A percentile compares a stretch with the other conserved stretches of the same genome.
phyloP scores from a whole-genome alignment of 495 filamentous ascomycete species.

The Neurospora sp. region DNA sequence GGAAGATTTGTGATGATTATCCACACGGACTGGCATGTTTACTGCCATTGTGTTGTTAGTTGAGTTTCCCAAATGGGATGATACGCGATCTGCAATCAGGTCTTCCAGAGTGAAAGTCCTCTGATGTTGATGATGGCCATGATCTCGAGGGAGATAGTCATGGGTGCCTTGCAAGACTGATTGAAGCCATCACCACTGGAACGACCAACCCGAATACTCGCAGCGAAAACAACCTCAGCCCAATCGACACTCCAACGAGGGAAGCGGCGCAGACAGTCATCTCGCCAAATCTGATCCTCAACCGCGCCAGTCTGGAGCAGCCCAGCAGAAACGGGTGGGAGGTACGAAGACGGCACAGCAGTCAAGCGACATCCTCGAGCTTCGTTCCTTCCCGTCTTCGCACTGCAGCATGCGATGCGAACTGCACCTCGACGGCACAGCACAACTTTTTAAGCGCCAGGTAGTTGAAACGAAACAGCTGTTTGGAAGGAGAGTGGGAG shows the following conservation, averaged over 20 bases:
- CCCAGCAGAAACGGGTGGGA: not conserved
- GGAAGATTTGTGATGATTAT: not conserved
- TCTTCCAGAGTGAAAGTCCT: not conserved
- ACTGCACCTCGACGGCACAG: not conserved
- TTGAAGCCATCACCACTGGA: not conserved
- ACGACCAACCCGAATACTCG: not conserved
- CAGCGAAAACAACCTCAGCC: not conserved
- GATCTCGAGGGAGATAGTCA: not conserved
- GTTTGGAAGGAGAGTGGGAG: not conserved
- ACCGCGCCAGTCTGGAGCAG: not conserved
- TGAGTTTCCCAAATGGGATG: not conserved
- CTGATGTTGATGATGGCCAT: not conserved
- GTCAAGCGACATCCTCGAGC: not conserved
- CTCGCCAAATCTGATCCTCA: not conserved
- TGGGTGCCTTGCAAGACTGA: too few species aligned
- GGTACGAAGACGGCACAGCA: not conserved
- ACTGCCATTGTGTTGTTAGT: not conserved
- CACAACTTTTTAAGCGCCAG: not conserved
- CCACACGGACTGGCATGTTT: not conserved
- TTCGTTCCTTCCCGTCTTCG: not conserved
- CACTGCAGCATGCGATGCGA: not conserved
- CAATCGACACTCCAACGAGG: not conserved
- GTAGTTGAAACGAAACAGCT: not conserved
- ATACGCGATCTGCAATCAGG: not conserved
- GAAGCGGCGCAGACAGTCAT: not conserved